Conservation (phyloP, 2,329 filamentous ascomycete genomes). For the Aspergillus pseudoviridinutans region DNA sequence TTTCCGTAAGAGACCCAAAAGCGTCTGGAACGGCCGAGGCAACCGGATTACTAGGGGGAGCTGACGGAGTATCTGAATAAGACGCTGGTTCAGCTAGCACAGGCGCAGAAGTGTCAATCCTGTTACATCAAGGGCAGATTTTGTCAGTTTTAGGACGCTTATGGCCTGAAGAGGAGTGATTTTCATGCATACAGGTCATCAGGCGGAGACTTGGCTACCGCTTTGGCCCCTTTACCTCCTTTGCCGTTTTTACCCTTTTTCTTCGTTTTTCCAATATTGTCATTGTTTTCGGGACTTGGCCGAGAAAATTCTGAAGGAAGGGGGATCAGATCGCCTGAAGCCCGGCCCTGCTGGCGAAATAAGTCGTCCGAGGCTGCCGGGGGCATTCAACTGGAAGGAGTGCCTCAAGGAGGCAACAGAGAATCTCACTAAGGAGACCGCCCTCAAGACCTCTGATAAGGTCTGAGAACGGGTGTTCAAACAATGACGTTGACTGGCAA, state of each 20-base stretch:
- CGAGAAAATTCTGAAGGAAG: conserved; percentile 25
- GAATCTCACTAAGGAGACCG: conserved; percentile 17
- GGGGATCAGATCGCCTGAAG: conserved; percentile 28
- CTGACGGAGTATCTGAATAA: conserved; percentile 24
- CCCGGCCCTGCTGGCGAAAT: conserved; percentile 35
- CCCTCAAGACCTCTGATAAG: conserved; percentile 28
- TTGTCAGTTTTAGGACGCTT: conserved; percentile 5
- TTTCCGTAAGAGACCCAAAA: conserved; percentile 29
- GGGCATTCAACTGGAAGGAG: conserved; percentile 39
- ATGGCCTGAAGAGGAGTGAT: neutral
- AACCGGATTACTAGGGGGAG: conserved; percentile 21
- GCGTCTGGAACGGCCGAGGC: conserved; percentile 38
- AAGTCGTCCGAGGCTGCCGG: conserved; percentile 38
- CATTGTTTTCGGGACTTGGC: conserved; percentile 26
- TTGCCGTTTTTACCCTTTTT: conserved; percentile 40
- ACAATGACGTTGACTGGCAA: conserved; percentile 4
- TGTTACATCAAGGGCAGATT: conserved; percentile 10
- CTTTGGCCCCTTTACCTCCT: conserved; percentile 32
- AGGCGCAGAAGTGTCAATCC: conserved; percentile 24
- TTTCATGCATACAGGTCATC: conserved; percentile 35
- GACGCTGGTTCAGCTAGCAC: conserved; percentile 27
- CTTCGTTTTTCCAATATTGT: conserved; percentile 32
- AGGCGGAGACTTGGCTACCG: conserved; percentile 26
- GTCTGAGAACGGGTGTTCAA: conserved; percentile 31
- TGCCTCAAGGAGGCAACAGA: conserved; percentile 27